Percentiles rank a stretch among this genome's conserved stretches.
phyloP scores from a whole-genome alignment of 768 basidiomycete species.

The Rhizopogon sp. region DNA sequence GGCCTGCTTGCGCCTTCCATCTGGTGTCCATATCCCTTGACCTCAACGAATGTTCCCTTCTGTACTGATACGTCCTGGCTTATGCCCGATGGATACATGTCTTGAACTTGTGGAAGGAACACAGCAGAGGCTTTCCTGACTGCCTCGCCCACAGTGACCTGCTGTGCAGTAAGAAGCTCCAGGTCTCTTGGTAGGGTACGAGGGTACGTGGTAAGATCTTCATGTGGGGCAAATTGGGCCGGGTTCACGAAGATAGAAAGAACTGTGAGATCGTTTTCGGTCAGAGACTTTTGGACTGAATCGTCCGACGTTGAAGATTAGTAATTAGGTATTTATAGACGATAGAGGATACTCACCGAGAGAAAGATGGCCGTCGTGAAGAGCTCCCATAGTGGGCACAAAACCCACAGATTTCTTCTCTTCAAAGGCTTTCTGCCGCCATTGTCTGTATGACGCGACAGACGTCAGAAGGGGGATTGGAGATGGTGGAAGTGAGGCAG shows the following conservation, averaged over 20 bases:
- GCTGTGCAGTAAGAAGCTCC: constrained; percentile 43
- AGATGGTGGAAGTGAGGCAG: constrained; percentile 20
- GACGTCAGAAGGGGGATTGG: constrained; percentile 50
- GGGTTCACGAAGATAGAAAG: constrained; percentile 98
- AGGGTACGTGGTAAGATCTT: constrained; percentile 90
- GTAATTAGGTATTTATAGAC: not conserved
- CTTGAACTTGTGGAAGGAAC: constrained; percentile 72
- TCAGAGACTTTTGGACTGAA: constrained; percentile 72
- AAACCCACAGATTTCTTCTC: constrained; percentile 73
- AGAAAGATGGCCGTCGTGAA: constrained; percentile 90
- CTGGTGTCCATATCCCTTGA: constrained; percentile 85
- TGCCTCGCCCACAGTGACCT: constrained; percentile 20
- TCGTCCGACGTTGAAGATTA: not conserved
- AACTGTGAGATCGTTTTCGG: constrained; percentile 79
- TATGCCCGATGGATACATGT: constrained; percentile 95
- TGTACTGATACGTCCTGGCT: constrained; percentile 68
- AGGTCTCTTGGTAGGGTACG: constrained; percentile 80
- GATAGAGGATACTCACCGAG: constrained; percentile 59
- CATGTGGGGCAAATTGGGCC: constrained; percentile 93
- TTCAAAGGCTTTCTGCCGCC: constrained; percentile 63
- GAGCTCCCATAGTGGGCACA: constrained; percentile 97
- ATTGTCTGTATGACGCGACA: constrained; percentile 58
- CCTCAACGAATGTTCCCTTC: constrained; percentile 86
- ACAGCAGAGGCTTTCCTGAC: constrained; percentile 56
- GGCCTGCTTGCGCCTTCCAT: constrained; percentile 91